Evolutionary conservation across 1,284 basidiomycete species (phyloP), one percentile per base, ranked within the genome.

Genomic region (Phylloporus gajari): DNA sequence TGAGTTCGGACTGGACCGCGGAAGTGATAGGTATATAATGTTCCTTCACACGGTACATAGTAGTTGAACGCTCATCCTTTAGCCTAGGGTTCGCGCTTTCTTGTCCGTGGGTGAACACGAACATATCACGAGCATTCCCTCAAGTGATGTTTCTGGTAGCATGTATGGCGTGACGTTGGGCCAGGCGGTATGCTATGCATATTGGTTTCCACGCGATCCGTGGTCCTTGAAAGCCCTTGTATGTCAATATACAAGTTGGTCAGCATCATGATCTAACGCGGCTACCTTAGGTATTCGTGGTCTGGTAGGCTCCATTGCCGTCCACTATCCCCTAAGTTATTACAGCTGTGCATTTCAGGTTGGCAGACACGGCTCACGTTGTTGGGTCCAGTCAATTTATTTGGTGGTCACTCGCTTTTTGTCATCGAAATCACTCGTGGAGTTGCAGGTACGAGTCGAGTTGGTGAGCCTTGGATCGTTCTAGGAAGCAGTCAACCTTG

Each of bases 121-220:
- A 9, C 44, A 17, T 46, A 21, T 48, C 46, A 48, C 21, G 21
- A 48, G 9, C 9, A 23, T 46, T 46, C 44, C 44, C 44, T n/a
- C n/a, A n/a, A n/a, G n/a, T 21, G 46, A 48, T 48, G 23, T 23
- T 94, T 93, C 76, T 3, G 25, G n/a, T 35, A 59, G 62, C 40
- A 35, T 66, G 69, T 77, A 75, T 2, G 75, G 74, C n/a, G 44
- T 27, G 0, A 69, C 68, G 19, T 32, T 75, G 27, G 67, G 68
- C 17, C 75, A 77, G 44, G 62, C 63, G 19, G 42, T 66, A 80
- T 95, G 13, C 91, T 92, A 0, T 75, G 75, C 0, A 76, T 91
- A 25, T 94, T 48, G 46, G 46, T 48, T 48, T 48, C 46, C 46
- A 11, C 9, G 25, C 46, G 46, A 53, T 53, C 23, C 46, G 6